Evolutionary conservation across 768 basidiomycete genomes (phyloP).

Genomic region (Coprinopsis sp.): DNA sequence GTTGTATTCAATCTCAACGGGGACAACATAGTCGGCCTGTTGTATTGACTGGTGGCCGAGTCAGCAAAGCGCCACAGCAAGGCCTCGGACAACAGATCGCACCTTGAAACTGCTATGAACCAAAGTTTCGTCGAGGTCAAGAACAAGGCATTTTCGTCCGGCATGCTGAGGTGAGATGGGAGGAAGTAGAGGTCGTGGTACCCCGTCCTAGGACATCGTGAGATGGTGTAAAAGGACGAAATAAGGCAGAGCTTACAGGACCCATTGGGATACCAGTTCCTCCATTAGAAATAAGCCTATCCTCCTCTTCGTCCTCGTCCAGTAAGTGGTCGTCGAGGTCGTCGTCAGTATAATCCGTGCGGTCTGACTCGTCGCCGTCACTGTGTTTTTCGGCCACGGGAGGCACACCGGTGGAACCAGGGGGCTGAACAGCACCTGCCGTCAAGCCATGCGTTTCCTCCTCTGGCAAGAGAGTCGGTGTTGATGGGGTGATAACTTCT

Average conservation of each 20-base stretch:
- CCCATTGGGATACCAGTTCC: constrained; percentile 95
- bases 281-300: constrained; percentile 81
- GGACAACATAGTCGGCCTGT: constrained; percentile 96
- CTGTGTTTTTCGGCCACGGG: constrained; percentile 29
- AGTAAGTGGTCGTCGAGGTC: constrained; percentile 46
- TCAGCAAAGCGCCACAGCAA: constrained; percentile 11
- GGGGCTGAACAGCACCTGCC: constrained; percentile 88
- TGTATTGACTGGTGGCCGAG: constrained; percentile 65
- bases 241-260: constrained; percentile 53
- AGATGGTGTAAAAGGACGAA: constrained; percentile 1
- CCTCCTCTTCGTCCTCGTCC: constrained; percentile 88
- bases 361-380: constrained; percentile 61
- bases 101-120: constrained; percentile 99
- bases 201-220: constrained; percentile 60
- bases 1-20: constrained; percentile 97
- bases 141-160: constrained; percentile 91
- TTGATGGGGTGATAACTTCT: constrained; percentile 35
- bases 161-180: constrained; percentile 74
- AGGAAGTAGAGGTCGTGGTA: constrained; percentile 82
- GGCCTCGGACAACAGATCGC: constrained; percentile 10
- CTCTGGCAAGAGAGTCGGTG: constrained; percentile 39
- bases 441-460: constrained; percentile 85
- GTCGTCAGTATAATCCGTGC: constrained; percentile 64
- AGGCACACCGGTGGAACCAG: constrained; percentile 67
- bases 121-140: constrained; percentile 96